Conservation (phyloP, 768 basidiomycete genomes). For the Russula vinacea region DNA sequence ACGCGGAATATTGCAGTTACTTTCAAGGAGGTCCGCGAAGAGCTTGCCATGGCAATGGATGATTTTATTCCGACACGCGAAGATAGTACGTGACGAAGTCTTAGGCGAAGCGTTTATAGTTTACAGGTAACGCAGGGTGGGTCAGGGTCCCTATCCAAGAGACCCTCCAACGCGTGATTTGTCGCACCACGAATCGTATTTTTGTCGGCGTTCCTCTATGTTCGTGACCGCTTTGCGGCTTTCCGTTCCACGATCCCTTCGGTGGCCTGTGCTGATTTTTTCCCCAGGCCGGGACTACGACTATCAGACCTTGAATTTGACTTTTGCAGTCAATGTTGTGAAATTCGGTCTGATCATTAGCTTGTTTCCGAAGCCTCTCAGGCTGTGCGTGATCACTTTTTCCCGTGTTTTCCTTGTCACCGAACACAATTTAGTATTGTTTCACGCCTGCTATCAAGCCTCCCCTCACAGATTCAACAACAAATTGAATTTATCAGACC, state of each 20-base stretch:
- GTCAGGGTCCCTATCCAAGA: conserved; percentile 32
- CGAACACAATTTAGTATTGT: not conserved
- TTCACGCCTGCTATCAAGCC: not conserved
- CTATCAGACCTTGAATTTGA: conserved; percentile 31
- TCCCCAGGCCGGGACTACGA: conserved; percentile 42
- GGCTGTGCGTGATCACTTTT: conserved; percentile 39
- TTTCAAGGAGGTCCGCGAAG: no score
- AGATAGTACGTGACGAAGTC: no score
- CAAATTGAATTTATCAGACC: no score
- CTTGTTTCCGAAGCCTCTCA: conserved; percentile 43
- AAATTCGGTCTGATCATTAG: conserved; percentile 37
- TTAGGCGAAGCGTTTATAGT: no score
- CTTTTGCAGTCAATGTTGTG: conserved; percentile 41
- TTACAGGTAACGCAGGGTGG: no score
- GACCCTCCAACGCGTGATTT: conserved; percentile 18
- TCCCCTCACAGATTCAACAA: no score
- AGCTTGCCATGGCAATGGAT: no score
- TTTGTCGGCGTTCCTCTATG: conserved; percentile 45
- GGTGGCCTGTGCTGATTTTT: not conserved
- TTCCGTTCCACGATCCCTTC: not conserved
- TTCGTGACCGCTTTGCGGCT: not conserved
- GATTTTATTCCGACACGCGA: no score
- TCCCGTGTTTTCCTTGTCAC: not conserved
- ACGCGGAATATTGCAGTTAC: no score
- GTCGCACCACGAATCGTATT: no score